Percentiles rank a stretch among this genome's conserved stretches.
phyloP scores from a whole-genome alignment of 345 rosid species.

The Eucalyptus globulus region DNA sequence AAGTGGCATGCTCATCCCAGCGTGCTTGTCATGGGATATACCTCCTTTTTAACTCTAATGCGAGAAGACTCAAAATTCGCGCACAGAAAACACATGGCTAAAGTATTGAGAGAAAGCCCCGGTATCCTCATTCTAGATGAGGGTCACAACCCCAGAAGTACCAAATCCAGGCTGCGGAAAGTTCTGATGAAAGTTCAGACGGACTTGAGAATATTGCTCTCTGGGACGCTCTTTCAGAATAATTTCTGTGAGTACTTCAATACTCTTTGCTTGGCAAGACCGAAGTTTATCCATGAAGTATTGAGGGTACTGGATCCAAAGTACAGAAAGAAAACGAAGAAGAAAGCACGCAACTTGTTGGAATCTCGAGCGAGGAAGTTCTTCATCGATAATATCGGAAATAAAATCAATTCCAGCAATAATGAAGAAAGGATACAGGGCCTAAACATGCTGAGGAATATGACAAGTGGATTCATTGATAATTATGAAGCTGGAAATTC shows the following conservation, averaged over 20 bases:
- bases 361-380: constrained; percentile 78
- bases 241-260: constrained; percentile 94
- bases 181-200: constrained; percentile 85
- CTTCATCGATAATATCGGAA: constrained; percentile 69
- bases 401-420: constrained; percentile 53
- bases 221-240: constrained; percentile 91
- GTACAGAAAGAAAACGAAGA: constrained; percentile 14
- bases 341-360: constrained; percentile 55
- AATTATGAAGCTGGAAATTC: constrained; percentile 61
- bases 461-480: constrained; percentile 75
- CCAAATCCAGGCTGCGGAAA: constrained; percentile 84
- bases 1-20: constrained; percentile 91
- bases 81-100: constrained; percentile 77
- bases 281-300: constrained; percentile 66
- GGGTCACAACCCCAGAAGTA: constrained; percentile 93
- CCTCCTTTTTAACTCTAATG: constrained; percentile 82
- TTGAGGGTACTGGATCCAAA: constrained; percentile 55
- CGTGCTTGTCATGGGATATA: constrained; percentile 95
- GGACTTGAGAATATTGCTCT: constrained; percentile 67
- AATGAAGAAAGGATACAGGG: constrained; percentile 77
- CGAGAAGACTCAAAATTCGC: constrained; percentile 73
- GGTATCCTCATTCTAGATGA: constrained; percentile 80
- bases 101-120: constrained; percentile 77
- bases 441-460: constrained; percentile 61
- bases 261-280: constrained; percentile 85